Base-by-base conservation (phyloP, 768 basidiomycete genomes). In the Mycena venus region DNA sequence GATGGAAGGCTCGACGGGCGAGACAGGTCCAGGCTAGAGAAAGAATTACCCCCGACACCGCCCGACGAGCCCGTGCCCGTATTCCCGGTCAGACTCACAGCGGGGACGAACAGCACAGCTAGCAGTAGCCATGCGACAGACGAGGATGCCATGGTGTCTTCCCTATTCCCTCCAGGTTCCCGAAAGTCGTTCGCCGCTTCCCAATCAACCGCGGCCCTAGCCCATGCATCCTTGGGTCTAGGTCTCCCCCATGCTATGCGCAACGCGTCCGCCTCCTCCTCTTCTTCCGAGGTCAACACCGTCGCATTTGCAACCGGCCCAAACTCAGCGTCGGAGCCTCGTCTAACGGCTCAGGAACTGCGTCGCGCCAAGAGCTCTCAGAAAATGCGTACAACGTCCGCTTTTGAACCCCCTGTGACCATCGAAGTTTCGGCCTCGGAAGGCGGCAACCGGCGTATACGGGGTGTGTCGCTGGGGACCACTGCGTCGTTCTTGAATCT, bases 401-500 rank as follows among this genome's bases (percentile, higher is more conserved):
- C 77, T 19, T 73, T 63, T 23, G 82, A 83, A 17, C 72, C 75
- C 29, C 67, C 61, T 34, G 74, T 65, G 19, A 51, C 34, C 21
- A 75, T 73, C 31, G 67, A 72, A 4, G 34, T 67, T 34, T 64
- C 72, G 64, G 71, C 11, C 15, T 77, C 67, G 8, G 75, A 80
- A 19, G 66, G 74, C 32, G 56, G 60, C 34, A 67, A 73, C 75
- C 82, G 83, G 38, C 87, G 90, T 25, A 79, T 81, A 42, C 87
- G 93, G 68, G 91, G 92, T 3, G 73, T 91, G 17, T 94, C 93
- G 0, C 84, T 93, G 68, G 90, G 88, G 17, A 84, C 89, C 4
- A 72, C 70, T 8, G 65, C 84, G n/a, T 80, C 84, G 47, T 81
- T 87, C 53, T 81, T 89, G 14, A 79, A 83, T 32, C 78, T 86